Base-by-base conservation (phyloP, 2,329 filamentous ascomycete species). In the Colletotrichum viniferum region DNA sequence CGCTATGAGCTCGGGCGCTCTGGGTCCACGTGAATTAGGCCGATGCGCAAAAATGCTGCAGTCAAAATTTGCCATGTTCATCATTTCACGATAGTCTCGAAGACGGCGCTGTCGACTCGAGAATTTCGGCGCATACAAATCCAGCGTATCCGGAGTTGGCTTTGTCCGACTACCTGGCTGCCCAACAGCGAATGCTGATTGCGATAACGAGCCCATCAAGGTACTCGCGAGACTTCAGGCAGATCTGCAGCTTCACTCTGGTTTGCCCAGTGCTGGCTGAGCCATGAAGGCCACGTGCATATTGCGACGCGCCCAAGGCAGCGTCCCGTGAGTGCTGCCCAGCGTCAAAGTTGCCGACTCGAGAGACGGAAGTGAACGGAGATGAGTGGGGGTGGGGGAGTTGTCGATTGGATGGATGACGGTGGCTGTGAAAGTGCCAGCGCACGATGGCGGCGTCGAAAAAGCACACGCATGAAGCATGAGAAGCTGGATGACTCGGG, bases 371-470 rank as follows among this genome's bases (percentile, higher is more conserved):
- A n/a, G 34, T 64, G 58, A 58, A n/a, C 69, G 58, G 63, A 60
- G 34, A 12, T 32, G 21, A 66, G 64, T 73, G 64, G 69, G 73
- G 63, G 16, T 43, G 61, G 69, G 32, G 34, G 28, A 43, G 36
- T 48, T 62, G 69, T 56, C 55, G 21, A 64, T 28, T 64, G 58
- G 63, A 32, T n/a, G n/a, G 43, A 68, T 55, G 73, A 62, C 36
- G 73, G 73, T 76, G 73, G 69, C 73, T 69, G 73, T 76, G 70
- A 48, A 63, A 62, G 34, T 65, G 69, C 73, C 69, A 73, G 69
- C 73, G 64, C 69, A 76, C 58, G 58, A 63, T 26, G 28, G 26
- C 43, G 34, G 34, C 48, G 21, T 75, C 43, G 7, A 60, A 55
- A 71, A 69, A 52, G 10, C 43, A 21, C 43, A 52, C 30, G 30